Base-by-base conservation (phyloP, 495 filamentous ascomycete genomes). In the Xeromyces bisporus region DNA sequence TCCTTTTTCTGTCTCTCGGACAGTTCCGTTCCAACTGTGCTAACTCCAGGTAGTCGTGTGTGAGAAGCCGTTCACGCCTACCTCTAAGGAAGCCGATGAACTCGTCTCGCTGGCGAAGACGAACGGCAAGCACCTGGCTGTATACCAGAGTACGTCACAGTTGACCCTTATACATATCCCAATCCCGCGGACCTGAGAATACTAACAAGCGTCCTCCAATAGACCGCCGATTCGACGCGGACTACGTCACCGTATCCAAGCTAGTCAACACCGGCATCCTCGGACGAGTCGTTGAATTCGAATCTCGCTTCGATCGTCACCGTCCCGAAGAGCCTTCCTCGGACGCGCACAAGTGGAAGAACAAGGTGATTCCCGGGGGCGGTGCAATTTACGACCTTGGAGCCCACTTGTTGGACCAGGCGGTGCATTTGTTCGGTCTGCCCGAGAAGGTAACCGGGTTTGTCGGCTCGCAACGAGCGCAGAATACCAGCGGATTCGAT, bases 51-150 rank as follows among this genome's bases (percentile, higher is more conserved):
- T 26, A 65, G 64, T 91, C 14, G 62, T 93, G 15, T 74, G 83
- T 24, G 86, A 93, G 56, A 94, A 94, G 56, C 86, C 86, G 0
- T 86, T 93, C 50, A 76, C 80, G 6, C 73, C 78, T 7, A 80
- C 75, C 3, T 56, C 64, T 10, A 51, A 64, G 31, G 76, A 94
- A 55, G 81, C 83, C 7, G 59, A 73, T 23, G 60, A 74, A 39
- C 69, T 94, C 2, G 61, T 79, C 30, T 55, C 50, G 3, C 53
- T 89, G 8, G 73, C 86, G 1, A 55, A 67, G 36, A 60, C 71
- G 42, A 56, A 65, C 28, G 61, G 67, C 24, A 71, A 62, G 35
- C 43, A 74, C 26, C 50, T 93, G 20, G 80, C 77, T 27, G 80
- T 93, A 13, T 93, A 84, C 53, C 83, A 93, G 57, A 93, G 67